Evolutionary conservation across 1,284 basidiomycete species (phyloP).

Genomic region (Cerrena zonata): DNA sequence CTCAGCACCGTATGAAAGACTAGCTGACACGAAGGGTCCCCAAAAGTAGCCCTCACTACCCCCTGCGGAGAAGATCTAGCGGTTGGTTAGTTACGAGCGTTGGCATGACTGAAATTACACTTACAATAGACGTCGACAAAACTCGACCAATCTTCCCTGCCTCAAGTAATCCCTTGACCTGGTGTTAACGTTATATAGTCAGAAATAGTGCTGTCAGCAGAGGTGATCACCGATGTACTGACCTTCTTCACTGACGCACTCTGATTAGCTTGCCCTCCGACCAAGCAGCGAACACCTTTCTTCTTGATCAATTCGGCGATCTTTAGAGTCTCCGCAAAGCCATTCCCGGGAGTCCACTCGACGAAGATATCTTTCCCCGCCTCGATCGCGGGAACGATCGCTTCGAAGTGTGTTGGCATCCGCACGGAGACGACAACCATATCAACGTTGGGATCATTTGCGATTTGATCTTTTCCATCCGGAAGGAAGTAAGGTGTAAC

Average conservation of each 20-base stretch:
- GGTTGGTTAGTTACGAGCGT: neutral
- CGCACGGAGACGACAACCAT: conserved; percentile 31
- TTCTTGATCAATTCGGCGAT: conserved; percentile 26
- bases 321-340: conserved; percentile 23
- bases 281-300: conserved; percentile 26
- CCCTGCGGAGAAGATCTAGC: neutral
- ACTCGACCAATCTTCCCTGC: conserved; percentile 25
- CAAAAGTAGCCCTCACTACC: neutral
- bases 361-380: conserved; percentile 33
- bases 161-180: conserved; percentile 27
- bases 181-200: conserved; percentile 6
- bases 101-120: neutral
- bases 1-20: neutral
- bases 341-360: conserved; percentile 34
- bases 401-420: conserved; percentile 22
- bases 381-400: conserved; percentile 26
- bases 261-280: conserved; percentile 30
- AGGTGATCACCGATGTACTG: neutral
- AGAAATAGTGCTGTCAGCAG: neutral
- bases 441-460: conserved; percentile 28
- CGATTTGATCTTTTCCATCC: conserved; percentile 18
- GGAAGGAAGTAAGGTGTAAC: conserved; percentile 27
- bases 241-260: conserved; percentile 25
- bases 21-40: neutral
- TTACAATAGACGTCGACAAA: conserved; percentile 11